Percentiles rank a stretch among this genome's conserved stretches.
phyloP scores from a whole-genome alignment of 2,329 filamentous ascomycete species.

The Colletotrichum navitas region DNA sequence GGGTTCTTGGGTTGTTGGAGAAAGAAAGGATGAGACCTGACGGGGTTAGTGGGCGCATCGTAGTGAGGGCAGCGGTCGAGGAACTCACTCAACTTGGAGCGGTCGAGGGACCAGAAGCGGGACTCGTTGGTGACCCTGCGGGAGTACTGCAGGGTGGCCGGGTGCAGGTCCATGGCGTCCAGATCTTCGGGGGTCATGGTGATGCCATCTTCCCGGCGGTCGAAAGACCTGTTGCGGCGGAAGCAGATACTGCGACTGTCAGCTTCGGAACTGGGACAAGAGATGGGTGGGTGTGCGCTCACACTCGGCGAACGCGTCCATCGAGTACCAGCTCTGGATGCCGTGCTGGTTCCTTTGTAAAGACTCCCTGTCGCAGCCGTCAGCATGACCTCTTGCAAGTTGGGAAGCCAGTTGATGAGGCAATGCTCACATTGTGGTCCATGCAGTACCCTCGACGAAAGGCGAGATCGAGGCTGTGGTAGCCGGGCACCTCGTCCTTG shows the following conservation, averaged over 20 bases:
- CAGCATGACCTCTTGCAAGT: background rate
- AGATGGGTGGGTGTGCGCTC: slow-evolving; percentile 30
- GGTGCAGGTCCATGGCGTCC: slow-evolving; percentile 53
- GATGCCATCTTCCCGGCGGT: slow-evolving; percentile 52
- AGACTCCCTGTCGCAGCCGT: slow-evolving; percentile 31
- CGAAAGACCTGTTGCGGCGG: slow-evolving; percentile 49
- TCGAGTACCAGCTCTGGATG: slow-evolving; percentile 45
- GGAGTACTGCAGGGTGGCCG: slow-evolving; percentile 56
- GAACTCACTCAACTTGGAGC: slow-evolving; percentile 50
- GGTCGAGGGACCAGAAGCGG: slow-evolving; percentile 55
- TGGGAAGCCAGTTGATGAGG: background rate
- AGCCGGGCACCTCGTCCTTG: slow-evolving; percentile 50
- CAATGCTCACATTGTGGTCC: slow-evolving; percentile 46
- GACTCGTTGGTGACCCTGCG: slow-evolving; percentile 55
- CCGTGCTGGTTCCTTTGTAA: slow-evolving; percentile 34
- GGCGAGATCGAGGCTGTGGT: slow-evolving; percentile 50
- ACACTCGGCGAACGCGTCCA: slow-evolving; percentile 54
- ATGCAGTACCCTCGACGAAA: slow-evolving; percentile 50
- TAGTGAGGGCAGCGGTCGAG: background rate
- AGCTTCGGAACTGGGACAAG: background rate
- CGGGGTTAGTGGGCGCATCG: background rate
- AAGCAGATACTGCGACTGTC: slow-evolving; percentile 50
- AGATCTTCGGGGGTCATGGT: slow-evolving; percentile 53
- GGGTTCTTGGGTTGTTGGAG: slow-evolving; percentile 58
- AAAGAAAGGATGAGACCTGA: slow-evolving; percentile 59